Base-by-base conservation (phyloP, 768 basidiomycete genomes). In the Filobasidium floriforme region DNA sequence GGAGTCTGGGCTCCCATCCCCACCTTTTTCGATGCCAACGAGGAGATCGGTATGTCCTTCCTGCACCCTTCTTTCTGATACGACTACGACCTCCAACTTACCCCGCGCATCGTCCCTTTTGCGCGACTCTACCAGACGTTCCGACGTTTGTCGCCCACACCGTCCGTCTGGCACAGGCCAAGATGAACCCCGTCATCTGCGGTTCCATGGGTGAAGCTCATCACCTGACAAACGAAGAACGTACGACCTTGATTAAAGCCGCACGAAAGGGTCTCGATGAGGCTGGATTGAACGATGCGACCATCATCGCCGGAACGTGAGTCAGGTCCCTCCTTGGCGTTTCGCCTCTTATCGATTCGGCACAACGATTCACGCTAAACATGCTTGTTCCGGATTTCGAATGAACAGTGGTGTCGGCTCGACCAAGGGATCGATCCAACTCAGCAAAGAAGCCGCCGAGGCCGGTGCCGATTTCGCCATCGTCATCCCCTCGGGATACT, bases 151-250 rank as follows among this genome's bases (percentile, higher is more conserved):
- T 86, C 73, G 77, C 80, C 10, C 90, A 91, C 79, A 82, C 89
- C 52, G 80, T 84, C 62, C 82, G 82, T 52, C 79, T 86, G 57
- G 89, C 88, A 10, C 79, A 80, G 59, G 86, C 85, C 14, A 88
- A 88, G 28, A 86, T 89, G 69, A 83, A 80, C 9, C 88, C 88
- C 18, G 80, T 93, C 68, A 80, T 91, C 60, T 83, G 86, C 41
- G 90, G 90, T 19, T 88, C 89, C 5, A 89, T 89, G 89, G 87
- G 91, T 70, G 91, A 93, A 67, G 90, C 88, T 22, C 83, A 85
- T 68, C 90, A 92, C 73, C 78, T 86, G 55, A 79, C 88, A 49
- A 87, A 83, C 72, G 73, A 81, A 1, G 91, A 93, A 73, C 85
- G 91, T 46, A 79, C 82, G 54, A 79, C 72, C 11, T 80, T 92